These are phyloP conservation scores for Elsinoe necatrix DNA, from an alignment of 2,329 filamentous ascomycete genomes.

Conservation along the genomic window DNA sequence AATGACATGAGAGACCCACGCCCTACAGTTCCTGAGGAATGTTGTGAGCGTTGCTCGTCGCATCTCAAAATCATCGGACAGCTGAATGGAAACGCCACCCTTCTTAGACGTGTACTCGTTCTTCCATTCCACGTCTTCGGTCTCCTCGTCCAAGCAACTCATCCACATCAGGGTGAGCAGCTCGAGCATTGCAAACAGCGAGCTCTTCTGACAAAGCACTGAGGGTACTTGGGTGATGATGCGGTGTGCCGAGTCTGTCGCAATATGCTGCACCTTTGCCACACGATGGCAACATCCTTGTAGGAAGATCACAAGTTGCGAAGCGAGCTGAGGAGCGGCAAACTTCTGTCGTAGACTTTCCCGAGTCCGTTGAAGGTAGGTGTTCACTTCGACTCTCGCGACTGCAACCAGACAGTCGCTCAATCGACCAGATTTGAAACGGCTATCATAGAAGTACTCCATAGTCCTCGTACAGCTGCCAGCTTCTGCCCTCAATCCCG, in stretches of 20 bases:
- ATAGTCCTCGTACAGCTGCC: slow-evolving; percentile 87
- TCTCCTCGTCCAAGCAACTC: slow-evolving; percentile 87
- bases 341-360: slow-evolving; percentile 65
- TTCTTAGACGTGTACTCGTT: slow-evolving; percentile 70
- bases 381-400: slow-evolving; percentile 61
- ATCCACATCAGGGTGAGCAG: slow-evolving; percentile 90
- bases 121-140: slow-evolving; percentile 83
- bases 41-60: slow-evolving; percentile 69
- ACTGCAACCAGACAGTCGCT: slow-evolving; percentile 56
- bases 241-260: slow-evolving; percentile 71
- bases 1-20: slow-evolving; percentile 73
- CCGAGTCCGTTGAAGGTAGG: slow-evolving; percentile 69
- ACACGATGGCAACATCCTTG: slow-evolving; percentile 90
- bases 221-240: slow-evolving; percentile 82
- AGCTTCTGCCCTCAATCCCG: slow-evolving; percentile 73
- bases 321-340: slow-evolving; percentile 83
- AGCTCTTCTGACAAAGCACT: slow-evolving; percentile 78
- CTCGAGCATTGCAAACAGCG: slow-evolving; percentile 86
- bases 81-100: slow-evolving; percentile 71
- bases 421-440: slow-evolving; percentile 55
- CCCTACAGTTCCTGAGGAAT: slow-evolving; percentile 66
- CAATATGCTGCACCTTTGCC: slow-evolving; percentile 79
- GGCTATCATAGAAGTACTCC: slow-evolving; percentile 90
- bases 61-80: slow-evolving; percentile 88
- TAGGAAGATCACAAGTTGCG: slow-evolving; percentile 78